Base-by-base conservation (phyloP, 768 basidiomycete species). In the Leccinum obscurum region DNA sequence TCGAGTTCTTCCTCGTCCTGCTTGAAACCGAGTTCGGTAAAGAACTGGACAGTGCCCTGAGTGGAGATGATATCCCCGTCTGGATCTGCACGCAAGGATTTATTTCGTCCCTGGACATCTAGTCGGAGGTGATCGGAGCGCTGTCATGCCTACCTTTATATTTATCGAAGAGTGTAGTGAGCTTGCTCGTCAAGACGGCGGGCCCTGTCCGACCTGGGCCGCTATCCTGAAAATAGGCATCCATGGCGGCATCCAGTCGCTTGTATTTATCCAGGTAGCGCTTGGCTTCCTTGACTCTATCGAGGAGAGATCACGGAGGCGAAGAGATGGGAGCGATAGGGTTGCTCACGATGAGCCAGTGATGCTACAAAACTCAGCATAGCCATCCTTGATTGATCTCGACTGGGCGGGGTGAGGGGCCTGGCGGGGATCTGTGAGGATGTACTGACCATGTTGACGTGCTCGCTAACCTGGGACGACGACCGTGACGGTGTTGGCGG, bases 21-120 rank as follows among this genome's bases (percentile, higher is more conserved):
- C 9, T 60, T 70, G 65, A 72, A 69, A 13, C 69, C 69, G 3
- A 70, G 60, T 1, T 70, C 70, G 35, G 63, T 52, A 62, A 93
- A 92, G 51, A 94, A 76, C 69, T 77, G 80, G 72, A 93, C 85
- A 20, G 94, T 95, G 0, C 93, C 93, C 60, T 93, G 86, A 28
- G 92, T 82, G 4, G 80, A 78, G 63, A 93, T 93, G 56, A 85
- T 81, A 32, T 86, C 84, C 7, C 77, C 77, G 46, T 84, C 84
- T 14, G 78, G 71, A 60, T 90, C 88, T 87, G 64, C 28, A 37
- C 28, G n/a, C 15, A n/a, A 15, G 2, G 4, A 17, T 53, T 68
- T 52, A 59, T 51, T 51, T 46, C 9, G 44, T 46, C 44, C 35
- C 52, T 28, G n/a, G 54, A 6, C 52, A 56, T 17, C 11, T 28